A percentile compares a stretch with the other conserved stretches of the same genome.
Evolutionary conservation across 148 eudicot genomes (phyloP).

Genomic region (Camellia sinensis): DNA sequence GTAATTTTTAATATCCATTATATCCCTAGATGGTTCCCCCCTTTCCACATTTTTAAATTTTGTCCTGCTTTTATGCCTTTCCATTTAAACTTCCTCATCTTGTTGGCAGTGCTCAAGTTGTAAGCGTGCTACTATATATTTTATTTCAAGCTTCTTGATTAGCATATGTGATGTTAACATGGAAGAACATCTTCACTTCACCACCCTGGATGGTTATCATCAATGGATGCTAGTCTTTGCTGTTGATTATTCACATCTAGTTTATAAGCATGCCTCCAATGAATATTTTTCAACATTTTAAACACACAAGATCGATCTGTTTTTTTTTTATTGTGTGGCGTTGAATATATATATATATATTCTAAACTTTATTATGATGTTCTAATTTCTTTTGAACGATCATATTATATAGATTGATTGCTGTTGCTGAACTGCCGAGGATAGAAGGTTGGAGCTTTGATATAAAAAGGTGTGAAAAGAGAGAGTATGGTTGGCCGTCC

Average conservation of each 20-base stretch:
- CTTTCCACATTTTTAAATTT: background rate
- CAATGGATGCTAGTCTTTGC: background rate
- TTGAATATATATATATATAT: background rate
- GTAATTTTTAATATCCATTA: constrained; percentile 38
- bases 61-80: background rate
- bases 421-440: background rate
- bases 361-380: background rate
- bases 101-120: background rate
- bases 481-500: background rate
- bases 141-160: background rate
- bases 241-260: background rate
- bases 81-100: background rate
- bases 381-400: background rate
- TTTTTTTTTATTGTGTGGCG: background rate
- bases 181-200: background rate
- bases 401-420: background rate
- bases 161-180: background rate
- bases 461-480: background rate
- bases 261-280: background rate
- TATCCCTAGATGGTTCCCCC: too few relatives aligned
- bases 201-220: background rate
- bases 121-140: background rate
- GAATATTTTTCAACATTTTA: background rate
- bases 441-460: background rate
- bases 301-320: background rate